Evolutionary conservation across 2,329 filamentous ascomycete genomes (phyloP).

Genomic region (Cercospora brassicicola): DNA sequence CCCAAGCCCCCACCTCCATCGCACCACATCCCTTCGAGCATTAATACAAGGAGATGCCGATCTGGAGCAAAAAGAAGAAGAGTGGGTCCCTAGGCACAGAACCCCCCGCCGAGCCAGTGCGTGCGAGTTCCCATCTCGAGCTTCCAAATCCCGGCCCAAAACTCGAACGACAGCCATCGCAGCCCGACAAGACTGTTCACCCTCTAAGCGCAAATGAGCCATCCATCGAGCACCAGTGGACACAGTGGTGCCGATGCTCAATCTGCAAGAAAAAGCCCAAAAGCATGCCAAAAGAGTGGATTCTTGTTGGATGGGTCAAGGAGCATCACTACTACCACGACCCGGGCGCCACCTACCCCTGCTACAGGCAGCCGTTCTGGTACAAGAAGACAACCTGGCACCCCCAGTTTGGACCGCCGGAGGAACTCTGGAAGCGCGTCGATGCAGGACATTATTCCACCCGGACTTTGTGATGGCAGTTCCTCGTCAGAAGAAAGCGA

Average conservation of each 20-base stretch:
- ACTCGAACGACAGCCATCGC: background rate
- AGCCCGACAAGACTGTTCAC: background rate
- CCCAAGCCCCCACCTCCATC: background rate
- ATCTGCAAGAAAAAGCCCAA: slow-evolving; percentile 3
- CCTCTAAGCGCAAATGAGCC: slow-evolving; percentile 8
- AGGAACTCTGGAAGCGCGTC: background rate
- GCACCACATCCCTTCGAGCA: background rate
- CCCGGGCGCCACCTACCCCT: slow-evolving; percentile 3
- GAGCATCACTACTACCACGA: slow-evolving; percentile 7
- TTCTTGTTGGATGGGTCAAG: slow-evolving; percentile 11
- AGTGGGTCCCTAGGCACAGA: background rate
- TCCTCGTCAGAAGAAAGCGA: slow-evolving; percentile 6
- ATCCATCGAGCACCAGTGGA: slow-evolving; percentile 3
- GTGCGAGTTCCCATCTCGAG: background rate
- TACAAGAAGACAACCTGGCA: slow-evolving; percentile 10
- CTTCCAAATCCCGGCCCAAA: background rate
- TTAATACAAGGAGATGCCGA: background rate
- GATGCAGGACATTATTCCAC: background rate
- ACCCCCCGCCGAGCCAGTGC: background rate
- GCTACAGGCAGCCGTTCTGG: slow-evolving; percentile 8
- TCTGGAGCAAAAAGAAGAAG: background rate
- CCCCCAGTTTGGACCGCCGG: slow-evolving; percentile 6
- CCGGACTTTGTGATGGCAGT: background rate
- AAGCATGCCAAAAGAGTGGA: slow-evolving; percentile 4
- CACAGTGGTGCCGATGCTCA: background rate